Evolutionary conservation across 1,284 basidiomycete species (phyloP).

Genomic region (Tilletia setariae): DNA sequence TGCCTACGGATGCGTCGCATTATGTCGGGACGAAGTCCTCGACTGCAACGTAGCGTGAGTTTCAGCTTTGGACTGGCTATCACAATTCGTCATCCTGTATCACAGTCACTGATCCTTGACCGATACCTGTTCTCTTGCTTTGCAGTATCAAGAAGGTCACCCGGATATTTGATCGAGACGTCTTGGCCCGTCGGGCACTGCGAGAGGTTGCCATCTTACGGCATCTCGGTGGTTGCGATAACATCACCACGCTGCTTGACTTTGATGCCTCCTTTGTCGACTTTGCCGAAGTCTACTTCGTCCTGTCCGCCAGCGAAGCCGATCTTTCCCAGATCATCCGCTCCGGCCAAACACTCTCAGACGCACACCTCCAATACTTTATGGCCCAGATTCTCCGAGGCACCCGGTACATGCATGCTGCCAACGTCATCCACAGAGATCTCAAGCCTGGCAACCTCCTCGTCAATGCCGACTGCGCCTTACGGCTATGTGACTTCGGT

Average conservation of each 20-base stretch:
- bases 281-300: constrained; percentile 52
- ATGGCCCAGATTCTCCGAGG: constrained; percentile 51
- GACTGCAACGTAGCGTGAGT: constrained; percentile 48
- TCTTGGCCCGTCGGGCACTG: constrained; percentile 47
- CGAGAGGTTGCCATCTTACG: constrained; percentile 48
- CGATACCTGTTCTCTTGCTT: not conserved
- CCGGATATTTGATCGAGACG: constrained; percentile 50
- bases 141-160: constrained; percentile 50
- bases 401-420: constrained; percentile 48
- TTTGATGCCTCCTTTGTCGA: constrained; percentile 53
- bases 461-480: constrained; percentile 51
- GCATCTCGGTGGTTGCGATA: constrained; percentile 44
- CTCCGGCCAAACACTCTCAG: constrained; percentile 46
- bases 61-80: not conserved
- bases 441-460: constrained; percentile 53
- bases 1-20: constrained; percentile 52
- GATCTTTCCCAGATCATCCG: constrained; percentile 52
- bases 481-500: constrained; percentile 51
- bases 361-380: constrained; percentile 52
- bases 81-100: not conserved
- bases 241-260: constrained; percentile 48
- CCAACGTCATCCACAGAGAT: constrained; percentile 51
- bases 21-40: constrained; percentile 42
- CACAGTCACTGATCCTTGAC: not conserved
- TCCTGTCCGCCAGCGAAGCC: constrained; percentile 49